Evolutionary conservation across 768 basidiomycete genomes (phyloP), one percentile per base, ranked within the genome.

Genomic region (Asterophora lycoperdoides): DNA sequence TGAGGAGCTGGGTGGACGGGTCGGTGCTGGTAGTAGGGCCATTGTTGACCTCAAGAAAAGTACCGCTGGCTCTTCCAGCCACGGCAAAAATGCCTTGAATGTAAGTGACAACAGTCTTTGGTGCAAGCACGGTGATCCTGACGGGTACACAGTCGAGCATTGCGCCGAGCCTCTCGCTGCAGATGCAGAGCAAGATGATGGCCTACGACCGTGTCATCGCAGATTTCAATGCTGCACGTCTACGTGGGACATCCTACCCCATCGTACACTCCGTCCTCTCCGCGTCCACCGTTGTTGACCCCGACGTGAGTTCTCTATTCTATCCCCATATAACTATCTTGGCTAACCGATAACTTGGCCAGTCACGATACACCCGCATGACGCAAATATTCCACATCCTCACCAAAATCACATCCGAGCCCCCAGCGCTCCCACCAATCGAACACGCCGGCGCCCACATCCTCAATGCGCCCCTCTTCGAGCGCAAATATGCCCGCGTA

Each of bases 141-240:
- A 37, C 9, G 19, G 8, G 28, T 46, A 17, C 43, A 40, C 51
- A 71, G 68, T 59, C 68, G 6, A 69, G 65, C 53, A 57, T 61
- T 35, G 70, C 75, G 1, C 81, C 85, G 1, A 81, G 75, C 51
- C 67, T 84, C 17, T 81, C 76, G 11, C 64, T 89, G 34, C 87
- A 90, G 61, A 88, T 88, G 85, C 93, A 94, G 65, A 83, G 78
- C 67, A 90, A 89, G 68, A 93, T 97, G 93, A 91, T 97, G 87
- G 84, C 83, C 10, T 99, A 97, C 64, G 89, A 94, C 71, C 81
- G 82, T 41, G 84, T 89, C 28, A 72, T 97, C 36, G 72, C 78
- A 6, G 82, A 89, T 18, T 71, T 97, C 43, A 93, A 96, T 69
- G 66, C 74, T 33, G 79, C 88, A 1, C 74, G 93, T 36, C 68